These are phyloP conservation scores for Aspergillus saccharolyticus DNA, from an alignment of 495 filamentous ascomycete species.

Conservation along the genomic window DNA sequence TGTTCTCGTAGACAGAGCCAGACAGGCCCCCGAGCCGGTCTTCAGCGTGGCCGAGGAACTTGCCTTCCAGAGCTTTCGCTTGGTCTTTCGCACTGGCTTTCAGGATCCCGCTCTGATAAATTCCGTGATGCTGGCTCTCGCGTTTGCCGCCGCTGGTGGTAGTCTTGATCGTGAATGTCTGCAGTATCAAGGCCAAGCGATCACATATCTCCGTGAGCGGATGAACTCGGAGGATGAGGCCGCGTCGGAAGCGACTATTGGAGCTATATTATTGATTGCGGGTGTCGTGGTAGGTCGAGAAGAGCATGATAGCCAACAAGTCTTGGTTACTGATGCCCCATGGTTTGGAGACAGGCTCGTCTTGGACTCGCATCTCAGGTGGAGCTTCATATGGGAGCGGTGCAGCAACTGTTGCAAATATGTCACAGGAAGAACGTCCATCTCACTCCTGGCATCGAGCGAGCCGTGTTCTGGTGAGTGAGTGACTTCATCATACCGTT, in stretches of 20 bases:
- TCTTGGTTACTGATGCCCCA: not conserved
- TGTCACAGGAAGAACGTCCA: slow-evolving; percentile 23
- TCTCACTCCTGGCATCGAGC: slow-evolving; percentile 33
- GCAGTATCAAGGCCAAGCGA: slow-evolving; percentile 26
- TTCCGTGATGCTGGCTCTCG: slow-evolving; percentile 34
- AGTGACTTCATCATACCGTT: not conserved
- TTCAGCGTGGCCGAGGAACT: slow-evolving; percentile 33
- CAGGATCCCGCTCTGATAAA: slow-evolving; percentile 32
- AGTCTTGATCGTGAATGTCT: slow-evolving; percentile 26
- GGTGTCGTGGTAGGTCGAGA: slow-evolving; percentile 29
- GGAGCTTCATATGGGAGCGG: slow-evolving; percentile 33
- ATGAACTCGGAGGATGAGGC: slow-evolving; percentile 22
- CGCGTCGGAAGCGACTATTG: slow-evolving; percentile 31
- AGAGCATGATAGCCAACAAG: not conserved
- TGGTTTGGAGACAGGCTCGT: slow-evolving; percentile 21
- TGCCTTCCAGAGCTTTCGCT: slow-evolving; percentile 30
- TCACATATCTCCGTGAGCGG: slow-evolving; percentile 29
- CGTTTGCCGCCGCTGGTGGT: slow-evolving; percentile 19
- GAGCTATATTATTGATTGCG: slow-evolving; percentile 35
- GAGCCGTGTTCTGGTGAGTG: slow-evolving; percentile 37
- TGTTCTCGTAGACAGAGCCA: slow-evolving; percentile 10
- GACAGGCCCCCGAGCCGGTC: slow-evolving; percentile 24
- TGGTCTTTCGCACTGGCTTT: slow-evolving; percentile 25
- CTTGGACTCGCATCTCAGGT: slow-evolving; percentile 26
- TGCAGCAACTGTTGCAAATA: slow-evolving; percentile 26